A percentile compares a stretch with the other conserved stretches of the same genome.
These are phyloP conservation scores for Penicillium sp. DNA, from an alignment of 2,329 filamentous ascomycete species.

Conservation along the genomic window DNA sequence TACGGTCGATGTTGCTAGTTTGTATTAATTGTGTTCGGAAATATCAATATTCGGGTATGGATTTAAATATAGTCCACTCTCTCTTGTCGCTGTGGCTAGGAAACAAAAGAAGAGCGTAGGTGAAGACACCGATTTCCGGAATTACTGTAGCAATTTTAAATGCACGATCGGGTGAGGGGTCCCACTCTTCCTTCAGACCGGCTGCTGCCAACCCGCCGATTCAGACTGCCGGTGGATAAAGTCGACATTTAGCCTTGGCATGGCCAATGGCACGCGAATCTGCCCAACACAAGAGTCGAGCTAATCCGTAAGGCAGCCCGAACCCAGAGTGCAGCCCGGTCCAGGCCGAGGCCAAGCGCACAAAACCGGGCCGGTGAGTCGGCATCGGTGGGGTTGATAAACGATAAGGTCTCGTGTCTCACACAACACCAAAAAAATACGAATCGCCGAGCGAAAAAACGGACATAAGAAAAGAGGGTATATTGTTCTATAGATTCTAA, in stretches of 20 bases:
- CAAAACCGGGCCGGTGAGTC: conserved; percentile 19
- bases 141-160: no score
- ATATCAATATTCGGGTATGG: no score
- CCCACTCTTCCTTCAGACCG: not conserved
- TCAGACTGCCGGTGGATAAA: not conserved
- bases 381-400: conserved; percentile 6
- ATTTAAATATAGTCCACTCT: no score
- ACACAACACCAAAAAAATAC: conserved; percentile 2
- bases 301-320: not conserved
- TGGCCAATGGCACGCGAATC: not conserved
- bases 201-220: not conserved
- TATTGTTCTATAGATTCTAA: conserved; percentile 22
- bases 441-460: not conserved
- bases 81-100: no score
- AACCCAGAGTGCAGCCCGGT: not conserved
- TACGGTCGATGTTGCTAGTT: no score
- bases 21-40: no score
- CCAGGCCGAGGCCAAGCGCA: conserved; percentile 16
- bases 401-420: conserved; percentile 7
- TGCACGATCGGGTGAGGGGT: no score
- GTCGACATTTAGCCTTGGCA: not conserved
- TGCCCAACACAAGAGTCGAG: not conserved
- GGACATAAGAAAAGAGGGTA: conserved; percentile 18
- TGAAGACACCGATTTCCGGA: no score
- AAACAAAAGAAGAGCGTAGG: no score